These are phyloP conservation scores for Phytophthora foliorum DNA, from an alignment of 352 stramenopile genomes.

Conservation along the genomic window DNA sequence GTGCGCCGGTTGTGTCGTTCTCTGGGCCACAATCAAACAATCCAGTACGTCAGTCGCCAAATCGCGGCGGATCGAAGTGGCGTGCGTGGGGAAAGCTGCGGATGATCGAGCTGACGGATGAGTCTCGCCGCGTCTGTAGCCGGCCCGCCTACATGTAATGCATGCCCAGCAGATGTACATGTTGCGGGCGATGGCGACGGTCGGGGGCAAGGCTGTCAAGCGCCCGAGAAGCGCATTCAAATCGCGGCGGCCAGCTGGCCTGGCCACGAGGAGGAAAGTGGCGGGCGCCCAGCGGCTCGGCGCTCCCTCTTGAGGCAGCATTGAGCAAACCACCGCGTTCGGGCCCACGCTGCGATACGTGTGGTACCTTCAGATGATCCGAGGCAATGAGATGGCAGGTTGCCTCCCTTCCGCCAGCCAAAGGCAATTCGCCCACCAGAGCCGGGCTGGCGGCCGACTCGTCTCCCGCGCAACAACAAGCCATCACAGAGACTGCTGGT, in stretches of 20 bases:
- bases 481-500: constrained; percentile 31
- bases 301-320: not conserved
- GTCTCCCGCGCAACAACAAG: constrained; percentile 36
- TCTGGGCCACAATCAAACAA: constrained; percentile 49
- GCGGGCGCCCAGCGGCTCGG: not conserved
- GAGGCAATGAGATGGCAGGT: constrained; percentile 17
- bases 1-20: constrained; percentile 16
- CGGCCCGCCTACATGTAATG: constrained; percentile 5
- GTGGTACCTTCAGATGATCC: constrained; percentile 37
- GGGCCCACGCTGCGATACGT: constrained; percentile 38
- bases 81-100: constrained; percentile 25
- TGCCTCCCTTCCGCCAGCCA: not conserved
- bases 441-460: constrained; percentile 7
- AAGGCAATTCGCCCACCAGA: not conserved
- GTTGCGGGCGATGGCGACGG: not conserved
- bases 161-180: constrained; percentile 18
- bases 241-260: constrained; percentile 29
- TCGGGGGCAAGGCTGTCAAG: not conserved
- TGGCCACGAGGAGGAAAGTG: constrained; percentile 1
- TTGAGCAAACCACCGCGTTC: not conserved
- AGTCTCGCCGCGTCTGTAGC: constrained; percentile 19
- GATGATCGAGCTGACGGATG: constrained; percentile 9
- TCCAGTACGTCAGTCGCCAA: constrained; percentile 45
- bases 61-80: constrained; percentile 43
- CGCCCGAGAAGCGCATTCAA: constrained; percentile 8